Base-by-base conservation (phyloP, 1,284 basidiomycete genomes). In the Puccinia brachypodii region DNA sequence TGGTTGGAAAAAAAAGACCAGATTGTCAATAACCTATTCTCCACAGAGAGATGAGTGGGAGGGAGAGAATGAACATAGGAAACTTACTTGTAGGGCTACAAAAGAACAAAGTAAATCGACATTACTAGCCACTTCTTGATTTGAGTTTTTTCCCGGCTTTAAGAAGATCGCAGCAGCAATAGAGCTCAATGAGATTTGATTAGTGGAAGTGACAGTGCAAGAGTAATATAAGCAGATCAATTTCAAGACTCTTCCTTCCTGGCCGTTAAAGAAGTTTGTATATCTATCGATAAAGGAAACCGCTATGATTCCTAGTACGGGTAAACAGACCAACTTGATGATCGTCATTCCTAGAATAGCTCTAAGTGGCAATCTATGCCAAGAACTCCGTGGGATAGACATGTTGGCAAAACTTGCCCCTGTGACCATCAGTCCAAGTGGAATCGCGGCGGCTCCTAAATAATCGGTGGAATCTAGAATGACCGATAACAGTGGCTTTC, bases 361-460 rank as follows among this genome's bases (percentile, higher is more conserved):
- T 44, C 60, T 31, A 9, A 77, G 38, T 36, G 76, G 76, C 38
- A 77, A 31, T 25, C 42, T 25, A 13, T 0, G 14, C 62, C 58
- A 77, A 16, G 33, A 47, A 19, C 62, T 22, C 19, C 76, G 58
- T 28, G 76, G 62, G 76, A 77, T 68, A n/a, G 76, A 77, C 76
- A 77, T 77, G 44, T 50, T 77, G 38, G 60, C 76, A 68, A 77
- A 77, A 47, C 76, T 77, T 16, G 62, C 76, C 9, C 76, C 76
- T 16, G 76, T 77, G 16, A 77, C 60, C 9, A 77, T 40, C 33
- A 77, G 38, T 13, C 60, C 60, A 7, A 77, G 66, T 8, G 76
- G 76, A 25, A 77, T 77, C 19, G 76, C 76, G 16, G 76, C 42
- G 16, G 76, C 60, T 11, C 76, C 76, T 22, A 77, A 36, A 42